Percentiles rank a stretch among this genome's conserved stretches.
Conservation (phyloP, 345 rosid genomes). For the Viola odorata region DNA sequence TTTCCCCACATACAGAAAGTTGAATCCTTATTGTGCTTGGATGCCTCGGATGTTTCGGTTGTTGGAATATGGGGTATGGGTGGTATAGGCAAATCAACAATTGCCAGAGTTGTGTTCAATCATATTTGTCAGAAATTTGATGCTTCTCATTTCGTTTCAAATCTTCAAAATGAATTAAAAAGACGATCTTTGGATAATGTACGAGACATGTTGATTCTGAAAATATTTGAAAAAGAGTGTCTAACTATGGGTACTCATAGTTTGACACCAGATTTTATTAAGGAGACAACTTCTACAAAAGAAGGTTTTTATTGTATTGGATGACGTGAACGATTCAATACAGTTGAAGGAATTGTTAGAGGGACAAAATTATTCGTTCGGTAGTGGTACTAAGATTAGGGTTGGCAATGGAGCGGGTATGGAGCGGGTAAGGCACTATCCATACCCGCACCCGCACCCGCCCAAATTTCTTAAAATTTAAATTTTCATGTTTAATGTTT, state of each 20-base stretch:
- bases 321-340: not conserved
- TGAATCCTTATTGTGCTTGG: not conserved
- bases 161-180: not conserved
- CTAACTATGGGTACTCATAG: not conserved
- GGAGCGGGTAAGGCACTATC: no score
- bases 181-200: not conserved
- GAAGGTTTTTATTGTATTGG: conserved; percentile 5
- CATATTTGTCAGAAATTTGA: not conserved
- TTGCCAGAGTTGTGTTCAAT: not conserved
- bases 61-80: not conserved
- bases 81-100: not conserved
- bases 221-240: not conserved
- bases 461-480: no score
- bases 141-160: not conserved
- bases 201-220: not conserved
- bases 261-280: not conserved
- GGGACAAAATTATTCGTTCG: not conserved
- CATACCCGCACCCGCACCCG: no score
- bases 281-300: not conserved
- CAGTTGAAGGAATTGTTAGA: conserved; percentile 3
- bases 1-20: not conserved
- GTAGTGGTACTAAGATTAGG: conserved; percentile 9
- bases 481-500: no score
- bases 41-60: not conserved
- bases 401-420: no score